A percentile compares a stretch with the other conserved stretches of the same genome.
Evolutionary conservation across 257 asterid species (phyloP).

Genomic region (Leptodermis oblonga): DNA sequence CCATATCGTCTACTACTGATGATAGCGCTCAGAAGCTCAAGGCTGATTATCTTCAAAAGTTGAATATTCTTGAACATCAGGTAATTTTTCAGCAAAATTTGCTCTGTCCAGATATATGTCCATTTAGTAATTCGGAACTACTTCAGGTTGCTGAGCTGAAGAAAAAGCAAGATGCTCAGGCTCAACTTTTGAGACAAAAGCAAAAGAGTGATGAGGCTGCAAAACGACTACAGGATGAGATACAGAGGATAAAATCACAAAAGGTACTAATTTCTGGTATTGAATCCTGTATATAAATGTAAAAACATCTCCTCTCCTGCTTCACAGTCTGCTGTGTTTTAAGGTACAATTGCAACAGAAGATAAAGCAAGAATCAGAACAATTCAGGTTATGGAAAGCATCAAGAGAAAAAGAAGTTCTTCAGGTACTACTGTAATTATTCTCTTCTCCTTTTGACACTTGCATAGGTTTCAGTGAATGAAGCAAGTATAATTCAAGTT

Average conservation of each 20-base stretch:
- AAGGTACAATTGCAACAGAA: constrained; percentile 98
- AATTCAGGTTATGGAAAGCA: constrained; percentile 94
- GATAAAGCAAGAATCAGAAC: constrained; percentile 98
- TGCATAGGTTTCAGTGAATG: not conserved
- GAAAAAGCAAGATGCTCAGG: constrained; percentile 98
- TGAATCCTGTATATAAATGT: constrained; percentile 7
- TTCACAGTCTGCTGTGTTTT: constrained; percentile 25
- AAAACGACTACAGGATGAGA: constrained; percentile 76
- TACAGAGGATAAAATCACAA: constrained; percentile 86
- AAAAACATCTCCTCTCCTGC: not conserved
- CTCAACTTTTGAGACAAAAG: constrained; percentile 88
- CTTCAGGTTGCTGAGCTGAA: constrained; percentile 81
- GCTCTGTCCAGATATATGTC: constrained; percentile 1
- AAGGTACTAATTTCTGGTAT: constrained; percentile 45
- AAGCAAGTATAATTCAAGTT: not conserved
- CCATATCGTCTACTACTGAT: constrained; percentile 69
- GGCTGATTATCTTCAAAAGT: constrained; percentile 90
- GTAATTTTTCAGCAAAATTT: constrained; percentile 24
- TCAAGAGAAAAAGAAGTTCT: constrained; percentile 96
- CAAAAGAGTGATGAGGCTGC: constrained; percentile 98
- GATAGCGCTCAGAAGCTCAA: constrained; percentile 92
- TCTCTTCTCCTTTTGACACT: not conserved
- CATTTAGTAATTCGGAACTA: constrained; percentile 20
- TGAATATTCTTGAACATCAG: constrained; percentile 90
- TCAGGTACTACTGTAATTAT: constrained; percentile 46